A percentile compares a stretch with the other conserved stretches of the same genome.
Conservation (phyloP, 441 rosid species). For the Syzygium syzygioides region DNA sequence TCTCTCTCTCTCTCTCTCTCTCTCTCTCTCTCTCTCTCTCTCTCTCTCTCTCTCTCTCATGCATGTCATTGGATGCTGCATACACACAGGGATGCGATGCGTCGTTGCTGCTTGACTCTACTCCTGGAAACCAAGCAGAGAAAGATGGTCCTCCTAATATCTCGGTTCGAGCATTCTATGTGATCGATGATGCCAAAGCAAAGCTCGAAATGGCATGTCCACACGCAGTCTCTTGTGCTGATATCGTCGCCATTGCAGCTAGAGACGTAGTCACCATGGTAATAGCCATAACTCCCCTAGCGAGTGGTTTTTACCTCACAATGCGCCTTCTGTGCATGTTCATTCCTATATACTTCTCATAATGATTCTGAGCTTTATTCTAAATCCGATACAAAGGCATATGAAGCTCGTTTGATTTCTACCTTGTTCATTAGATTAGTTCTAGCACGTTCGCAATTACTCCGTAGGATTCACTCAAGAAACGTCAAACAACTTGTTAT, state of each 20-base stretch:
- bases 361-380: not conserved
- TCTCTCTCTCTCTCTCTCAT: not conserved
- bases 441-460: not conserved
- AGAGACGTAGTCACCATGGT: conserved; percentile 73
- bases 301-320: not conserved
- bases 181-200: conserved; percentile 57
- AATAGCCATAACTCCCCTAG: not conserved
- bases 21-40: not conserved
- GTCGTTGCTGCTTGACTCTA: conserved; percentile 58
- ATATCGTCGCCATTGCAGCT: conserved; percentile 55
- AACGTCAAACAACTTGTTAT: not conserved
- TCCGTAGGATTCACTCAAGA: not conserved
- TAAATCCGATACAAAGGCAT: not conserved
- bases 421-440: not conserved
- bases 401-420: not conserved
- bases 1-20: not conserved
- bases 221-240: conserved; percentile 58
- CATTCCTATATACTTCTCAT: not conserved
- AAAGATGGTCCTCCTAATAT: conserved; percentile 75
- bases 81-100: conserved; percentile 69
- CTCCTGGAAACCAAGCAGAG: conserved; percentile 62
- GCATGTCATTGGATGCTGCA: not conserved
- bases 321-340: not conserved
- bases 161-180: conserved; percentile 67
- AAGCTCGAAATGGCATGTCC: conserved; percentile 71